These are phyloP conservation scores for Didymella glomerata DNA, from an alignment of 2,329 filamentous ascomycete genomes.

Conservation along the genomic window DNA sequence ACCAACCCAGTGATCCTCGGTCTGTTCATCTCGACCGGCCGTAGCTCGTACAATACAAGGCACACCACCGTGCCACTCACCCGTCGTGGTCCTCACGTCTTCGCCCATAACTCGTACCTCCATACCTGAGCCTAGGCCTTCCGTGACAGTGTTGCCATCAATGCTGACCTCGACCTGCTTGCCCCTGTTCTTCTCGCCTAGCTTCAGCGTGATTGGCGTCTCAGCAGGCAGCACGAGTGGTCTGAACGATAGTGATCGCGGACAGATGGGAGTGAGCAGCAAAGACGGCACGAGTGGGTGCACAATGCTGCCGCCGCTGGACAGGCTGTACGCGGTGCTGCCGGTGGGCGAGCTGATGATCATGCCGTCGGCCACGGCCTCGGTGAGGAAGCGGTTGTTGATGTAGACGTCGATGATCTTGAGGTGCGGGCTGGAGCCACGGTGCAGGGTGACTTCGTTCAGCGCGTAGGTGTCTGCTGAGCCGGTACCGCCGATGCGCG, in stretches of 20 bases:
- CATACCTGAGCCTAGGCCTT: slow-evolving; percentile 58
- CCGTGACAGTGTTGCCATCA: slow-evolving; percentile 56
- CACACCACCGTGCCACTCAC: slow-evolving; percentile 77
- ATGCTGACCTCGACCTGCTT: slow-evolving; percentile 61
- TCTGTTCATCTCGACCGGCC: slow-evolving; percentile 51
- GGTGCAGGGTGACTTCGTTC: slow-evolving; percentile 94
- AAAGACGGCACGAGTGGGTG: slow-evolving; percentile 90
- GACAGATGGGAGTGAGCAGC: slow-evolving; percentile 92
- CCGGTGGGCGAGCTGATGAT: slow-evolving; percentile 93
- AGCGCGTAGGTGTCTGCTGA: slow-evolving; percentile 70
- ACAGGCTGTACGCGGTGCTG: slow-evolving; percentile 94
- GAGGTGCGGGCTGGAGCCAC: slow-evolving; percentile 87
- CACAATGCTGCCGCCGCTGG: slow-evolving; percentile 89
- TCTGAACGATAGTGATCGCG: slow-evolving; percentile 88
- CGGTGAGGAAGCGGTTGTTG: slow-evolving; percentile 87
- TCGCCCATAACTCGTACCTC: slow-evolving; percentile 92
- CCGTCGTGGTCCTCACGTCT: slow-evolving; percentile 62
- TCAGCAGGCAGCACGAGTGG: slow-evolving; percentile 89
- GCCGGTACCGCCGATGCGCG: slow-evolving; percentile 44
- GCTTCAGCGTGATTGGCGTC: slow-evolving; percentile 79
- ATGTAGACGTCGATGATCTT: slow-evolving; percentile 92
- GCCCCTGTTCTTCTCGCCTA: slow-evolving; percentile 70
- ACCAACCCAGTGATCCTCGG: slow-evolving; percentile 94
- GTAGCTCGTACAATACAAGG: slow-evolving; percentile 83
- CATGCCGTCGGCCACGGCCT: slow-evolving; percentile 94